Conservation (phyloP, 1,284 basidiomycete genomes). For the Fomes fomentarius region DNA sequence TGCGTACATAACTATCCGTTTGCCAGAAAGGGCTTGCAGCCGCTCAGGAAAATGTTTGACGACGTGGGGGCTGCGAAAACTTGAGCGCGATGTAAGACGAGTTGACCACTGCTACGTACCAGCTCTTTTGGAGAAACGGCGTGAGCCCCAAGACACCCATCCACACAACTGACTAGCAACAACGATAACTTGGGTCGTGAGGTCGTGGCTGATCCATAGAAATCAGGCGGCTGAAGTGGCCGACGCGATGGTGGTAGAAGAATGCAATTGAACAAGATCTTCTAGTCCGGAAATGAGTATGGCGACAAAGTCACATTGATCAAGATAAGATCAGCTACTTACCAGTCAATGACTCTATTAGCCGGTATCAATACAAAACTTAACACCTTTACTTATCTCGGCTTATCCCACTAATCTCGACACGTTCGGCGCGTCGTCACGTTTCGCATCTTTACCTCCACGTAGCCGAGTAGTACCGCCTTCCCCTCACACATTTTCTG, state of each 20-base stretch:
- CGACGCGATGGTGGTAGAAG: not conserved
- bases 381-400: no score
- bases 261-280: not conserved
- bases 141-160: constrained; percentile 44
- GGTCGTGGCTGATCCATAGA: constrained; percentile 4
- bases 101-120: constrained; percentile 24
- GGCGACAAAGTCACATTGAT: no score
- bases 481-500: constrained; percentile 5
- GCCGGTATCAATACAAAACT: no score
- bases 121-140: constrained; percentile 40
- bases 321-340: no score
- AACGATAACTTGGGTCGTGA: not conserved
- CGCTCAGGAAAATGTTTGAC: constrained; percentile 65
- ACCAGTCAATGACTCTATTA: no score
- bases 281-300: no score
- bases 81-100: not conserved
- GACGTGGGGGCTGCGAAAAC: constrained; percentile 58
- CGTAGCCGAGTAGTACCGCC: constrained; percentile 18
- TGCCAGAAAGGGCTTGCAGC: constrained; percentile 59
- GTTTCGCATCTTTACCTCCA: constrained; percentile 15
- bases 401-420: not conserved
- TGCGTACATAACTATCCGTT: constrained; percentile 70
- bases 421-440: not conserved
- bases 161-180: constrained; percentile 4
- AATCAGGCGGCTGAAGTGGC: not conserved